Percentiles rank a stretch among this genome's conserved stretches.
phyloP scores from a whole-genome alignment of 805 yeast species.

The Candida endomychidarum region DNA sequence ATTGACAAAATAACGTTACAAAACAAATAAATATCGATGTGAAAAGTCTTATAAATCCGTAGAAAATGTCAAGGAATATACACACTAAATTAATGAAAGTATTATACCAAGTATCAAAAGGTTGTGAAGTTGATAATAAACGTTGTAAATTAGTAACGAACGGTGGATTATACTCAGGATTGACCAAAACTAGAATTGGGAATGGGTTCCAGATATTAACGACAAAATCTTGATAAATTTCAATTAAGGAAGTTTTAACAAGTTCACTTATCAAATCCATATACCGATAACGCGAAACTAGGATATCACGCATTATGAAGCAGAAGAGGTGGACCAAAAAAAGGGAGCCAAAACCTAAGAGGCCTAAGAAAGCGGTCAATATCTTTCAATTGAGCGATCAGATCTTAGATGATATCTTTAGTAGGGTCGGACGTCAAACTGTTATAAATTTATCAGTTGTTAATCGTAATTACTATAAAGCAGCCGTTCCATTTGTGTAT shows the following conservation, averaged over 20 bases:
- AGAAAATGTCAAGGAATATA: constrained; percentile 12
- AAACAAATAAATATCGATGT: constrained; percentile 12
- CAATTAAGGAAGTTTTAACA: background rate
- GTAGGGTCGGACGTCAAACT: background rate
- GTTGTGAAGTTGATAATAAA: constrained; percentile 1
- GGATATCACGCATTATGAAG: too few relatives aligned
- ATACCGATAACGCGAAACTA: constrained; percentile 2
- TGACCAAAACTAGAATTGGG: constrained; percentile 19
- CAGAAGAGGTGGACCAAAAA: too few relatives aligned
- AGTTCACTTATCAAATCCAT: constrained; percentile 4
- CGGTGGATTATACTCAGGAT: constrained; percentile 30
- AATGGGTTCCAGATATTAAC: constrained; percentile 6
- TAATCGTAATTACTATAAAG: constrained; percentile 18
- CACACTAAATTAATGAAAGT: constrained; percentile 8
- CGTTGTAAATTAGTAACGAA: constrained; percentile 16
- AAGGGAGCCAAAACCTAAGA: too few relatives aligned
- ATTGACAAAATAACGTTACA: background rate
- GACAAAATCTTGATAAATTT: constrained; percentile 4
- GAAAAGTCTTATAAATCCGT: constrained; percentile 15
- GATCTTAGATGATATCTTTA: constrained; percentile 10
- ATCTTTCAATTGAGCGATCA: constrained; percentile 13
- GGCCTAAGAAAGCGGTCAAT: background rate
- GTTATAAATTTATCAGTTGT: constrained; percentile 18
- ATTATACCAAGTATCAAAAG: background rate
- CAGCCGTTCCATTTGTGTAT: constrained; percentile 17